These are phyloP conservation scores for Marasmius fiardii DNA, from an alignment of 1,284 basidiomycete genomes.

Conservation along the genomic window DNA sequence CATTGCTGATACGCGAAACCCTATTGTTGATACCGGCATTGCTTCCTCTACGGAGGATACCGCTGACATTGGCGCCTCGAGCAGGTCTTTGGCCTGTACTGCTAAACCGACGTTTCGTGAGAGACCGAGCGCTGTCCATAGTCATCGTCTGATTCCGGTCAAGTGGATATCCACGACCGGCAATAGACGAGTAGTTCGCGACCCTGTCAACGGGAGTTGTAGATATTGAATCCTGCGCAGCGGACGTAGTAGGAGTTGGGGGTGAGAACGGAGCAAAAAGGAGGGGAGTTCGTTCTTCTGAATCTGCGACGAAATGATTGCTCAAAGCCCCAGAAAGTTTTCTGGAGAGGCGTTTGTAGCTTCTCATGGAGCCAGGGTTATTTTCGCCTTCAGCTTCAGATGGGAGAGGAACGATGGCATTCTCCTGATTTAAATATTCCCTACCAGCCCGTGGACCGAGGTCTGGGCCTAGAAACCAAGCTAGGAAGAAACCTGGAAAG, in stretches of 20 bases:
- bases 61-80: not conserved
- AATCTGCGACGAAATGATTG: not conserved
- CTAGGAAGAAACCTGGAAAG: slow-evolving; percentile 71
- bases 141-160: slow-evolving; percentile 2
- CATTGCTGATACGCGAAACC: slow-evolving; percentile 33
- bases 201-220: not conserved
- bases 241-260: not conserved
- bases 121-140: not conserved
- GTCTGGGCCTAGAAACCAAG: slow-evolving; percentile 87
- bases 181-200: not conserved
- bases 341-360: not conserved
- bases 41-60: not conserved
- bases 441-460: slow-evolving; percentile 72
- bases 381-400: not conserved
- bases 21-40: not conserved
- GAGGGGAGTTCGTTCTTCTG: not conserved
- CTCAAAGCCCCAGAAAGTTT: not conserved
- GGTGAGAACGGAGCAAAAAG: not conserved
- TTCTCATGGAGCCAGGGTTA: not conserved
- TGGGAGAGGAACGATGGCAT: not conserved
- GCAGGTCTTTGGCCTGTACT: not conserved
- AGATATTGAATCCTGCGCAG: not conserved
- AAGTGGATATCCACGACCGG: not conserved
- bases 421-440: not conserved
- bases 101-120: not conserved